These are phyloP conservation scores for Mortierella alpina DNA, from an alignment of 192 early-diverging fungal genomes.

Conservation along the genomic window DNA sequence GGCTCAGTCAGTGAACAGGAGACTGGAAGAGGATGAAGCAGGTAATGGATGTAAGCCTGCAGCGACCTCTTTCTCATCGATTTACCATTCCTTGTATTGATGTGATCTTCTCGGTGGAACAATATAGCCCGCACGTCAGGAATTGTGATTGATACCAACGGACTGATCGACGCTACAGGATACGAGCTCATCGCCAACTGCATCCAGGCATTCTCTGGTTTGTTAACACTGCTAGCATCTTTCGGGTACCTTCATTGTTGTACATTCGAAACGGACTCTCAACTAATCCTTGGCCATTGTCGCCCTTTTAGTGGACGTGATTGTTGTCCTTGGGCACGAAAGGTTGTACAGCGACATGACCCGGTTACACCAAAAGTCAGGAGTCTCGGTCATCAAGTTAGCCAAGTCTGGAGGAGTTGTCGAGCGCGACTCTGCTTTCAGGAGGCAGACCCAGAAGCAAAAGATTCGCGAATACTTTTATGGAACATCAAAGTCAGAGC, in stretches of 20 bases:
- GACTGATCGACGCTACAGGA: conserved; percentile 80
- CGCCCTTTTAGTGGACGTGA: conserved; percentile 70
- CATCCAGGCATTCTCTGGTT: conserved; percentile 76
- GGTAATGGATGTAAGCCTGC: conserved; percentile 28
- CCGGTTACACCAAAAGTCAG: conserved; percentile 60
- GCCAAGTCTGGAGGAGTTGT: conserved; percentile 96
- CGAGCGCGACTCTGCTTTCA: conserved; percentile 79
- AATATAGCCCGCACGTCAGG: conserved; percentile 73
- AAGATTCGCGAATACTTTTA: conserved; percentile 96
- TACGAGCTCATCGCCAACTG: conserved; percentile 82
- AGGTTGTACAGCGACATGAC: conserved; percentile 88
- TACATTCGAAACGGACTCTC: neutral
- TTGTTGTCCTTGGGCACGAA: conserved; percentile 94
- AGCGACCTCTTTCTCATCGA: neutral
- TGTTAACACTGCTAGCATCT: neutral
- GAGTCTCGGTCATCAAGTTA: conserved; percentile 83
- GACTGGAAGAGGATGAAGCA: conserved; percentile 71
- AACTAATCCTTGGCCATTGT: neutral
- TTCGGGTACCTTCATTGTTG: neutral
- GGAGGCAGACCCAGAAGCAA: conserved; percentile 75
- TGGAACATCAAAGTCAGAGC: conserved; percentile 79
- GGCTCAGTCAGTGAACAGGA: conserved; percentile 70
- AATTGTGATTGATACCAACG: conserved; percentile 86
- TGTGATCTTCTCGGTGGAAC: neutral
- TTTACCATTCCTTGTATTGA: conserved; percentile 3